Evolutionary conservation across 306 rosid genomes (phyloP).

Genomic region (Clitoria ternatea): DNA sequence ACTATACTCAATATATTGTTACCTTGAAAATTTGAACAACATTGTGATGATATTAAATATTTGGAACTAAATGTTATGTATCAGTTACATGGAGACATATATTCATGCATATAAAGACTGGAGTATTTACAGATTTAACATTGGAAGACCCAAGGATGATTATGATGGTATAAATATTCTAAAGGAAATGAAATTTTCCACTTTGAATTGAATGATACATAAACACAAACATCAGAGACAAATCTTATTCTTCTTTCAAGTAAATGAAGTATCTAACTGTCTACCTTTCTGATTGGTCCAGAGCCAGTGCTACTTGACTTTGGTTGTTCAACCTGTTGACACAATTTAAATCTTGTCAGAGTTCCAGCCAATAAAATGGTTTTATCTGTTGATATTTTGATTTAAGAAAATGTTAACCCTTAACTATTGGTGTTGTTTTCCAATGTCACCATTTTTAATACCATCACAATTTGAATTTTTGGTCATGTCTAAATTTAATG

Average conservation of each 20-base stretch:
- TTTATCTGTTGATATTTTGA: not conserved
- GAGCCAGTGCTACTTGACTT: slow-evolving; percentile 62
- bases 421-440: not conserved
- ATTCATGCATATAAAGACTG: not conserved
- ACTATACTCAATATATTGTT: not conserved
- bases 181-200: not conserved
- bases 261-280: slow-evolving; percentile 43
- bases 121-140: not conserved
- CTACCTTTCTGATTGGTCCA: slow-evolving; percentile 78
- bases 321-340: slow-evolving; percentile 64
- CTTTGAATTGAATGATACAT: not conserved
- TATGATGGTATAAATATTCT: not conserved
- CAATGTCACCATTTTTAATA: not conserved
- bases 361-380: not conserved
- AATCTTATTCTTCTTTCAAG: not conserved
- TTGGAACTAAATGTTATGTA: not conserved
- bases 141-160: not conserved
- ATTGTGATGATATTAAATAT: not conserved
- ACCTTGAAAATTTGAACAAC: not conserved
- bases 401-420: not conserved
- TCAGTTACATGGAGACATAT: not conserved
- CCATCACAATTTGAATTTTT: not conserved
- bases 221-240: slow-evolving; percentile 11
- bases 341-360: slow-evolving; percentile 25
- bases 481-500: not conserved